phyloP scores from a whole-genome alignment of 352 stramenopile genomes.

The Phytophthora palmivora region DNA sequence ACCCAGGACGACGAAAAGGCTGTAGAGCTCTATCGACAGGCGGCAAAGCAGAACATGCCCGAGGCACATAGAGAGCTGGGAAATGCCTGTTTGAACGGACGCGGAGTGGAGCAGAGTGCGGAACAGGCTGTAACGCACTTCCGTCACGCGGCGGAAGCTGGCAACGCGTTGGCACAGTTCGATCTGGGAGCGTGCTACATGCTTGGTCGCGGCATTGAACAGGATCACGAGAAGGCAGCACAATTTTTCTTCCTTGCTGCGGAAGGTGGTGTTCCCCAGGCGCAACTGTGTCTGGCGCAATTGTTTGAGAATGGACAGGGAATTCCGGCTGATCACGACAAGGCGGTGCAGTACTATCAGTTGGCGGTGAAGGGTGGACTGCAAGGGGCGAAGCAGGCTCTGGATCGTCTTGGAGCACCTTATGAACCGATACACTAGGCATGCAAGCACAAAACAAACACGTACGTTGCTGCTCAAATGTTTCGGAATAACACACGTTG shows the following conservation, averaged over 20 bases:
- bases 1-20: constrained; percentile 58
- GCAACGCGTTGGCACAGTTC: constrained; percentile 73
- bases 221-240: constrained; percentile 60
- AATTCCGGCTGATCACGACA: constrained; percentile 52
- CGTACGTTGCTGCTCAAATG: constrained; percentile 3
- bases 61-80: constrained; percentile 74
- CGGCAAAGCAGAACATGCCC: constrained; percentile 68
- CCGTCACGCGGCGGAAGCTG: constrained; percentile 63
- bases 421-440: constrained; percentile 39
- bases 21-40: constrained; percentile 63
- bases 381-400: constrained; percentile 54
- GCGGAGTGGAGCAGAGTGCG: constrained; percentile 36
- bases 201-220: constrained; percentile 69
- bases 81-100: constrained; percentile 58
- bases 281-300: constrained; percentile 80
- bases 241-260: constrained; percentile 84
- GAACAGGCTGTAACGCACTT: constrained; percentile 62
- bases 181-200: constrained; percentile 84
- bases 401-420: constrained; percentile 59
- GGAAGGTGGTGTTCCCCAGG: constrained; percentile 57
- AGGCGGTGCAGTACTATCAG: constrained; percentile 84
- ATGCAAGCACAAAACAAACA: constrained; percentile 11
- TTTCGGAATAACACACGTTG: constrained; percentile 13
- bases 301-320: constrained; percentile 74
- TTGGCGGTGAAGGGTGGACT: constrained; percentile 63